These are phyloP conservation scores for Scutellaria barbata DNA, from an alignment of 257 asterid genomes.

Conservation along the genomic window DNA sequence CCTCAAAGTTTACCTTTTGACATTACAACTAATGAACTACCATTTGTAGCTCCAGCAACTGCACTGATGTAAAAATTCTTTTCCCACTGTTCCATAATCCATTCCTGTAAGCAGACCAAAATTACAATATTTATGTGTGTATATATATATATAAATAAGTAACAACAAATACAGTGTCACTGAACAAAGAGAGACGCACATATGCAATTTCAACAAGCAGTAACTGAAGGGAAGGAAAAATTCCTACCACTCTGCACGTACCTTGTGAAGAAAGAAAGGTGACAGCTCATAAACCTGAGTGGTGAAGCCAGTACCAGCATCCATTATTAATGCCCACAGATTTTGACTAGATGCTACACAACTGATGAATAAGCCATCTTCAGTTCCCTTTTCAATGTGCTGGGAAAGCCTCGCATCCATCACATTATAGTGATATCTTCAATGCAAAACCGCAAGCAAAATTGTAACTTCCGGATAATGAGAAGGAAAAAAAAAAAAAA, in stretches of 20 bases:
- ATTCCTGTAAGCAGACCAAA: slow-evolving; percentile 59
- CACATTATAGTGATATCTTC: slow-evolving; percentile 73
- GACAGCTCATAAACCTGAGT: slow-evolving; percentile 69
- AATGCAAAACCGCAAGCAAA: slow-evolving; percentile 33
- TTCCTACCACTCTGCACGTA: slow-evolving; percentile 2
- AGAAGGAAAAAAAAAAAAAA: slow-evolving; percentile 20
- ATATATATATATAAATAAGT: too few species aligned
- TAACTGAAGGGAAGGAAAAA: not conserved
- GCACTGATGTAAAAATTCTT: slow-evolving; percentile 79
- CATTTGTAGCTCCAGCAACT: slow-evolving; percentile 76
- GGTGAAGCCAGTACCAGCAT: slow-evolving; percentile 82
- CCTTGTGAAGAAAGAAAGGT: slow-evolving; percentile 78
- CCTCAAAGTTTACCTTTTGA: slow-evolving; percentile 62
- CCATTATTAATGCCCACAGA: slow-evolving; percentile 88
- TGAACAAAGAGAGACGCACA: not conserved
- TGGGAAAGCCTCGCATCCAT: slow-evolving; percentile 69
- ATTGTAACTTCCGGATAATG: slow-evolving; percentile 5
- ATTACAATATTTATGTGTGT: not conserved
- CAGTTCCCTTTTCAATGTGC: slow-evolving; percentile 75
- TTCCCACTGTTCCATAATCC: slow-evolving; percentile 92
- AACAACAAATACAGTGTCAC: not conserved
- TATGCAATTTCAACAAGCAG: not conserved
- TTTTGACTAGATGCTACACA: slow-evolving; percentile 68
- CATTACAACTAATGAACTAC: slow-evolving; percentile 85
- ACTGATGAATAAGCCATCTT: slow-evolving; percentile 75